Conservation (phyloP, 768 basidiomycete species). For the Imleria badia region DNA sequence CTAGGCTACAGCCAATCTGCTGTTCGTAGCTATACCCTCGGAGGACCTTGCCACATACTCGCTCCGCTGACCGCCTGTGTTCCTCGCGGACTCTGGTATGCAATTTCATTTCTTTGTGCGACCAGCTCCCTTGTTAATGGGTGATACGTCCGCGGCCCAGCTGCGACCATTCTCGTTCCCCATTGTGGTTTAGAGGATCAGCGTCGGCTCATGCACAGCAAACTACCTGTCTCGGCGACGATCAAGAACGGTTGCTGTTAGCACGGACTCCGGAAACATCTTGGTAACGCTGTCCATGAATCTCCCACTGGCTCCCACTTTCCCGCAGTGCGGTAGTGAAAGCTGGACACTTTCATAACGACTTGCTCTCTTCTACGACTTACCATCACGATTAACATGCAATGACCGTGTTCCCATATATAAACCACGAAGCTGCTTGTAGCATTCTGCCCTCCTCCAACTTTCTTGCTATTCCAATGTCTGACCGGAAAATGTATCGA, state of each 20-base stretch:
- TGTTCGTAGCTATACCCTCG: slow-evolving; percentile 5
- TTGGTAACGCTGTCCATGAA: slow-evolving; percentile 31
- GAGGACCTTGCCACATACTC: slow-evolving; percentile 1
- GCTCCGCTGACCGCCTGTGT: slow-evolving; percentile 11
- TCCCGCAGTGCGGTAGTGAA: slow-evolving; percentile 24
- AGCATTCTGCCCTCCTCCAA: slow-evolving; percentile 8
- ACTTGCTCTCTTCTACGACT: slow-evolving; percentile 14
- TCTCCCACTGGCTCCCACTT: slow-evolving; percentile 16
- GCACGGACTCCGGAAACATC: slow-evolving; percentile 22
- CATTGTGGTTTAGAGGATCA: slow-evolving; percentile 23
- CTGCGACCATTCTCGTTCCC: slow-evolving; percentile 11
- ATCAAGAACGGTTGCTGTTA: slow-evolving; percentile 32
- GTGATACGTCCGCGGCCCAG: slow-evolving; percentile 8
- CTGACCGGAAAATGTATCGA: slow-evolving; percentile 26
- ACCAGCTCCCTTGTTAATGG: slow-evolving; percentile 14
- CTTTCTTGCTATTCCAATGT: slow-evolving; percentile 25
- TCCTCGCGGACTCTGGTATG: slow-evolving; percentile 22
- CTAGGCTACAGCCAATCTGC: slow-evolving; percentile 23
- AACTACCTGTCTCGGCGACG: slow-evolving; percentile 26
- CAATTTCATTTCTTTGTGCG: slow-evolving; percentile 15
- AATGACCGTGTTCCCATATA: slow-evolving; percentile 25
- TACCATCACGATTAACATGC: slow-evolving; percentile 29
- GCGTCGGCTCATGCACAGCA: slow-evolving; percentile 35
- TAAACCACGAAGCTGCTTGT: slow-evolving; percentile 14
- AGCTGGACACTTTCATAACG: slow-evolving; percentile 29